Evolutionary conservation across 495 filamentous ascomycete species (phyloP).

Genomic region (Xylaria intraflava): DNA sequence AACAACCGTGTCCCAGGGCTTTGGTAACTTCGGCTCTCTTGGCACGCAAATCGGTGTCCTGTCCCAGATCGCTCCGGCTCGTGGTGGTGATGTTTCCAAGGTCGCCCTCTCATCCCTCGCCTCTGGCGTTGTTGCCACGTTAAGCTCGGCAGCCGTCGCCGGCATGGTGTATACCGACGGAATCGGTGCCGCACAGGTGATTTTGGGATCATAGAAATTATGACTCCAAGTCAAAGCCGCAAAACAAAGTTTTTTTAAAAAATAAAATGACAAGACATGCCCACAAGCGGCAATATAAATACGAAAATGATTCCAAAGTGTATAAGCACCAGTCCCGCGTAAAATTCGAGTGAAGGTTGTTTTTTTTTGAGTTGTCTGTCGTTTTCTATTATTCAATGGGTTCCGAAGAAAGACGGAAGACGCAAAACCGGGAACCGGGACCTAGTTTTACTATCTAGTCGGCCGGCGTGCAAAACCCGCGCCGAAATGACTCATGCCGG

Average conservation of each 20-base stretch:
- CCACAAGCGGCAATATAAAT: background rate
- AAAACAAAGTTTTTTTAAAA: too few relatives aligned
- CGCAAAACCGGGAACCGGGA: background rate
- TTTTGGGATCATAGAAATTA: background rate
- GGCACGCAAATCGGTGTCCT: conserved; percentile 84
- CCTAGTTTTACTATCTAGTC: too few relatives aligned
- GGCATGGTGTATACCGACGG: conserved; percentile 45
- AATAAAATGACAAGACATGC: background rate
- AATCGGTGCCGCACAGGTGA: conserved; percentile 8
- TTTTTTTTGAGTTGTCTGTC: background rate
- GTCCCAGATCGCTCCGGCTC: conserved; percentile 66
- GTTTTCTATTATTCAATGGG: background rate
- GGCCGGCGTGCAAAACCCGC: too few relatives aligned
- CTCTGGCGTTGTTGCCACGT: conserved; percentile 68
- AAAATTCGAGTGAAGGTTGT: background rate
- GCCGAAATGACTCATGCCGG: background rate
- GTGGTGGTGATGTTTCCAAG: conserved; percentile 66
- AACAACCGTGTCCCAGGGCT: conserved; percentile 42
- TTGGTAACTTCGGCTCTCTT: conserved; percentile 74
- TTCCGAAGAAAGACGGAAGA: background rate
- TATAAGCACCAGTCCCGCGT: background rate
- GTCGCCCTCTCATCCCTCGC: conserved; percentile 73
- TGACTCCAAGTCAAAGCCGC: background rate
- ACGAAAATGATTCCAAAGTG: background rate
- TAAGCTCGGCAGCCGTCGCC: conserved; percentile 76